Base-by-base conservation (phyloP, 2,329 filamentous ascomycete genomes). In the Lachnellula cervina region DNA sequence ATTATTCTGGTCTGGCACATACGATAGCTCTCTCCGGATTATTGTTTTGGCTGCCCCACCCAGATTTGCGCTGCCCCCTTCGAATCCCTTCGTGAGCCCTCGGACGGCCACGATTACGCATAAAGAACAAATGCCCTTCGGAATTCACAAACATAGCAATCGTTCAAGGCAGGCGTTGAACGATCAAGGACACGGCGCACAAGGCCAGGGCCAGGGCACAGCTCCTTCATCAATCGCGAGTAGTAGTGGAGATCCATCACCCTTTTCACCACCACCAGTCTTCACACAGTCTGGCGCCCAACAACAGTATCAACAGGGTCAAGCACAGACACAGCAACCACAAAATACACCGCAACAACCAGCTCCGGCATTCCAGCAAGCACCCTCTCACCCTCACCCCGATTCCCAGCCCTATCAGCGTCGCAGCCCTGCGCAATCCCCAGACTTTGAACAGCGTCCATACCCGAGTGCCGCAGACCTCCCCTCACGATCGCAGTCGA, bases 111-210 rank as follows among this genome's bases (percentile, higher is more conserved):
- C 63, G 59, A 63, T 45, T 55, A 43, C 51, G 37, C 52, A 57
- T 59, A 37, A 55, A 52, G 54, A 52, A 60, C 60, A 62, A 64
- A 70, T 70, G 68, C 68, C 66, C 57, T 66, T 66, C 57, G 61
- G 62, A 62, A 62, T 67, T 59, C 59, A 62, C 47, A 64, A 64
- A 50, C 65, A 68, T 50, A 67, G 59, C 58, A 69, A 70, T 65
- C 66, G 67, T 62, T 69, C 68, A 55, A 68, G 65, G 59, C 66
- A 65, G 62, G 63, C 62, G 56, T 62, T 69, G 64, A 62, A 62
- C 59, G 66, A 69, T 60, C 54, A 32, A 32, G 28, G 28, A 32
- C 28, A 59, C 21, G 45, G 48, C 32, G 48, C 28, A 16, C 58
- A 55, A 40, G 55, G 37, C 9, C 48, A 42, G 50, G 52, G 37